A percentile compares a stretch with the other conserved stretches of the same genome.
phyloP scores from a whole-genome alignment of 495 filamentous ascomycete genomes.

The Astrocystis sublimbata region DNA sequence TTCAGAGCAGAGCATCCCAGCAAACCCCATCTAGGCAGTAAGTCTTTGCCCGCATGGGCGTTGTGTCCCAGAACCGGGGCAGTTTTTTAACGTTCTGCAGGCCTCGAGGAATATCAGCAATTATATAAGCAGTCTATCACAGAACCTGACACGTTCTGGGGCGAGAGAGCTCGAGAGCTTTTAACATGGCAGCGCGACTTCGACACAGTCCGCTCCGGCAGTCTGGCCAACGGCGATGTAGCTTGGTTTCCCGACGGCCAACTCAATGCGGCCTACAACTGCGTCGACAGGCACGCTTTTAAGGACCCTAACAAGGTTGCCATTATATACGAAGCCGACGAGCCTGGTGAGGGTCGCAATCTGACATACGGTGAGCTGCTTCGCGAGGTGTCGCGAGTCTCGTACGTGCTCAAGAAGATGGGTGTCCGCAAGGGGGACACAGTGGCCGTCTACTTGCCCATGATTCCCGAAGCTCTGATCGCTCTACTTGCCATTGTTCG shows the following conservation, averaged over 20 bases:
- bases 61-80: neutral
- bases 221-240: conserved; percentile 76
- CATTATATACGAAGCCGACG: conserved; percentile 98
- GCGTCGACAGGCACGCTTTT: conserved; percentile 92
- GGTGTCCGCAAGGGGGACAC: conserved; percentile 98
- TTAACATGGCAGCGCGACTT: conserved; percentile 91
- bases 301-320: conserved; percentile 89
- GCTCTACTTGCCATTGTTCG: conserved; percentile 88
- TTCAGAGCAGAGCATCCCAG: conserved; percentile 53
- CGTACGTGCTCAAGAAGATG: conserved; percentile 86
- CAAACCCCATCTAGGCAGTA: conserved; percentile 57
- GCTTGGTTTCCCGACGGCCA: conserved; percentile 95
- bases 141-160: conserved; percentile 91
- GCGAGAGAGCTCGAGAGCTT: conserved; percentile 77
- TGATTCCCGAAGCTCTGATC: conserved; percentile 95
- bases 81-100: conserved; percentile 31
- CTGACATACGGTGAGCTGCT: conserved; percentile 95
- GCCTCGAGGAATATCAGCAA: conserved; percentile 83
- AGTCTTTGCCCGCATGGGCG: conserved; percentile 23
- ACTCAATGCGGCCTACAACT: conserved; percentile 96
- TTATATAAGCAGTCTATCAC: conserved; percentile 96
- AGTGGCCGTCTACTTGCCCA: conserved; percentile 95
- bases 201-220: conserved; percentile 81
- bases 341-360: conserved; percentile 80
- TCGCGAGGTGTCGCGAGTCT: conserved; percentile 82